phyloP scores from a whole-genome alignment of 2,329 filamentous ascomycete species.

The Xylaria sp. region DNA sequence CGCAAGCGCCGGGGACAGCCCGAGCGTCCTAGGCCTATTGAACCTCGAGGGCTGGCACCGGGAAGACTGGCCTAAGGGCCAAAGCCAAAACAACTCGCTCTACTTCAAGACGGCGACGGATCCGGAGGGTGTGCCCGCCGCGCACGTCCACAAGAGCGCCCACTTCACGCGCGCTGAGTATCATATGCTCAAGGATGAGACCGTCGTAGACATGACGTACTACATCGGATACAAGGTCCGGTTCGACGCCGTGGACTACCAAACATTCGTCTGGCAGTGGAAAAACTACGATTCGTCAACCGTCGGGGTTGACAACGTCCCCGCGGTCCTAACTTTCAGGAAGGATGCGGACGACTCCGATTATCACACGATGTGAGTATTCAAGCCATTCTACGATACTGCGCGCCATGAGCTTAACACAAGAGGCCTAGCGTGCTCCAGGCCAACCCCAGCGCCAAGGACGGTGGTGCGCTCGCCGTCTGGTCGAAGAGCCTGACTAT shows the following conservation, averaged over 20 bases:
- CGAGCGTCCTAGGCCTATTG: background rate
- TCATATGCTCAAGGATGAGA: conserved; percentile 8
- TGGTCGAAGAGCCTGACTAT: conserved; percentile 3
- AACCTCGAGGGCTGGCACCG: background rate
- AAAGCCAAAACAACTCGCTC: conserved; percentile 8
- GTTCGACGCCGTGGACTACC: conserved; percentile 8
- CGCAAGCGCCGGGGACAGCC: conserved; percentile 6
- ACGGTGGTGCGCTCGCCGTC: background rate
- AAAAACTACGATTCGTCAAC: conserved; percentile 1
- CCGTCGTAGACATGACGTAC: conserved; percentile 2
- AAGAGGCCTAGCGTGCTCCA: background rate
- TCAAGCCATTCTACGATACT: background rate
- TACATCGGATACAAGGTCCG: conserved; percentile 11
- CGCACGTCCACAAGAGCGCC: conserved; percentile 12
- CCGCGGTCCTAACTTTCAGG: conserved; percentile 3
- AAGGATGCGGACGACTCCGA: conserved; percentile 8
- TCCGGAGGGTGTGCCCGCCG: background rate
- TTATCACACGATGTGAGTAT: conserved; percentile 11
- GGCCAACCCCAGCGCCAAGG: conserved; percentile 7
- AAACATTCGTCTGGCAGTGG: conserved; percentile 12
- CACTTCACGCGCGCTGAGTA: conserved; percentile 13
- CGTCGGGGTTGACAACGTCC: background rate
- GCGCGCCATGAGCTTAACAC: background rate
- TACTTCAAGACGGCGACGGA: conserved; percentile 15
- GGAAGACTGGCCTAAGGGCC: background rate